Percentiles rank a stretch among this genome's conserved stretches.
Conservation (phyloP, 768 basidiomycete genomes). For the Termitomyces sp. region DNA sequence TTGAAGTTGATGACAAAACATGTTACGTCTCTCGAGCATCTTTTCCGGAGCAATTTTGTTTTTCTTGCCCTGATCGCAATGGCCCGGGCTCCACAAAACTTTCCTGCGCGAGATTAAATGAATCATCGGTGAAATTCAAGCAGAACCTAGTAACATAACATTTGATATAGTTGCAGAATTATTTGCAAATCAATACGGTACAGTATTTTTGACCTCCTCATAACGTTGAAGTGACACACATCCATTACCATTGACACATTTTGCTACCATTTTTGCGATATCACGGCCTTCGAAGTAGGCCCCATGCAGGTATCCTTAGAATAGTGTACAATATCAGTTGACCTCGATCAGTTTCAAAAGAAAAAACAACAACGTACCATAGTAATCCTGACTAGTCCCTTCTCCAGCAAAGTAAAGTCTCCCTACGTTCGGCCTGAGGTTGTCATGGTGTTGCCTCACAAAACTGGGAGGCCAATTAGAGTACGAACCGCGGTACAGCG, state of each 20-base stretch:
- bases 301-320: slow-evolving; percentile 51
- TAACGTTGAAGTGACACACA: slow-evolving; percentile 22
- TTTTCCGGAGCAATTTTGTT: too few relatives aligned
- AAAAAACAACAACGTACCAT: slow-evolving; percentile 8
- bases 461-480: slow-evolving; percentile 71
- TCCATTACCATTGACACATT: slow-evolving; percentile 32
- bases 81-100: too few relatives aligned
- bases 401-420: slow-evolving; percentile 50
- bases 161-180: not conserved
- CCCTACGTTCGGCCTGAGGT: too few relatives aligned
- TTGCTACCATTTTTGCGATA: slow-evolving; percentile 35
- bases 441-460: not conserved
- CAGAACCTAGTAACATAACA: not conserved
- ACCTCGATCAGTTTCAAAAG: not conserved
- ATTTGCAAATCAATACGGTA: slow-evolving; percentile 18
- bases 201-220: slow-evolving; percentile 21
- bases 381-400: slow-evolving; percentile 55
- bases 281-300: slow-evolving; percentile 54
- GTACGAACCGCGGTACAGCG: slow-evolving; percentile 57
- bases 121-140: not conserved
- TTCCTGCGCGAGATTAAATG: too few relatives aligned
- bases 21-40: too few relatives aligned
- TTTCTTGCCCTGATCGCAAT: too few relatives aligned
- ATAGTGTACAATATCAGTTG: not conserved
- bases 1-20: too few relatives aligned